Evolutionary conservation across 495 filamentous ascomycete genomes (phyloP).

Genomic region (Xylaria sp.): DNA sequence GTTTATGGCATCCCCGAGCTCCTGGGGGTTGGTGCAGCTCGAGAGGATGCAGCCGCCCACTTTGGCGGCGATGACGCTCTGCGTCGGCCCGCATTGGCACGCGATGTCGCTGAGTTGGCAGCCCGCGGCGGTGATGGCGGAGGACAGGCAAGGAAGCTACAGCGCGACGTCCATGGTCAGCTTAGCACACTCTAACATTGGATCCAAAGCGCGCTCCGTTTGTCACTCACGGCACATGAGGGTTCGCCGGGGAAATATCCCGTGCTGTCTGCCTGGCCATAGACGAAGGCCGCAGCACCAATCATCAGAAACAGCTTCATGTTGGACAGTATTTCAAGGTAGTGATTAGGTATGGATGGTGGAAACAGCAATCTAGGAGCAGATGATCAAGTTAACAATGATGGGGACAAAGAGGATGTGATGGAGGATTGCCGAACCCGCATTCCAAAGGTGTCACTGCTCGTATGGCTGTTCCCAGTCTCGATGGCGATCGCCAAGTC

Average conservation of each 20-base stretch:
- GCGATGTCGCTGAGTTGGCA: constrained; percentile 34
- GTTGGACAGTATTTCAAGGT: background rate
- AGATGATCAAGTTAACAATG: background rate
- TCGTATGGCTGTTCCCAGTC: background rate
- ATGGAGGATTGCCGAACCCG: background rate
- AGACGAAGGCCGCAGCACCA: constrained; percentile 18
- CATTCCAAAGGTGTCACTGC: constrained; percentile 10
- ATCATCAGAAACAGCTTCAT: constrained; percentile 23
- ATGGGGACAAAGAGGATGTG: background rate
- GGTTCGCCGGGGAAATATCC: constrained; percentile 30
- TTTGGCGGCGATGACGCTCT: constrained; percentile 26
- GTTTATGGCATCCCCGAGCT: constrained; percentile 23
- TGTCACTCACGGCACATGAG: constrained; percentile 28
- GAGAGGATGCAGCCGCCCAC: constrained; percentile 26
- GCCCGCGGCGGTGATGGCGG: constrained; percentile 37
- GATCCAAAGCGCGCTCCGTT: background rate
- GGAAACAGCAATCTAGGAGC: background rate
- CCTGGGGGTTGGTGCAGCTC: constrained; percentile 28
- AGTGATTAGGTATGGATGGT: background rate
- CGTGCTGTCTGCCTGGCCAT: constrained; percentile 26
- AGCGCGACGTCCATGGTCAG: constrained; percentile 1
- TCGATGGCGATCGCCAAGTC: background rate
- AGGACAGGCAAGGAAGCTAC: constrained; percentile 37
- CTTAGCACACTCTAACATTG: background rate
- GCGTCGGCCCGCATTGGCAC: constrained; percentile 33